phyloP scores from a whole-genome alignment of 2,329 filamentous ascomycete genomes.

The Fusarium anguioides region DNA sequence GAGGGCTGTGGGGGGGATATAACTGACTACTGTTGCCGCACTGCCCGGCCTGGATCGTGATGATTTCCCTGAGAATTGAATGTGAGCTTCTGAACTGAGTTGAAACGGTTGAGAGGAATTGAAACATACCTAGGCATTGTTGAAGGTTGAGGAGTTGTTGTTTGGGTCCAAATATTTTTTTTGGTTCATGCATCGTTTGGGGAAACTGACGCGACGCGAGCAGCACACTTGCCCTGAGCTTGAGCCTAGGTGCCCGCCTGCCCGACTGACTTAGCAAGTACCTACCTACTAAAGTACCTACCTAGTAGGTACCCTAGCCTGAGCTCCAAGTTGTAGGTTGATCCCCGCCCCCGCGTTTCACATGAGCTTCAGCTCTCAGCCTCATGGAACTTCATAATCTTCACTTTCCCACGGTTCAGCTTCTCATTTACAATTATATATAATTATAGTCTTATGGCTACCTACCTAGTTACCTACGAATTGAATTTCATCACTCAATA shows the following conservation, averaged over 20 bases:
- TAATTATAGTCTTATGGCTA: neutral
- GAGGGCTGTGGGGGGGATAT: conserved; percentile 5
- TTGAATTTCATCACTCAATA: conserved; percentile 10
- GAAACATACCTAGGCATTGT: conserved; percentile 43
- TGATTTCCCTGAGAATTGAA: conserved; percentile 81
- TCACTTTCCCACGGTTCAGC: neutral
- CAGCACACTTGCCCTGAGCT: too few species aligned
- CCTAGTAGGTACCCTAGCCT: conserved; percentile 12
- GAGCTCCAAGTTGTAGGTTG: neutral
- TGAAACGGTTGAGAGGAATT: neutral
- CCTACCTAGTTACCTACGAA: too few species aligned
- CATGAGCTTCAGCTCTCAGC: conserved; percentile 6
- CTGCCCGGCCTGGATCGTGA: conserved; percentile 98
- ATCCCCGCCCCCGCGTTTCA: conserved; percentile 38
- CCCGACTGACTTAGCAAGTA: too few species aligned
- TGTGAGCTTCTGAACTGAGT: conserved; percentile 7
- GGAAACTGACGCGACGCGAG: conserved; percentile 38
- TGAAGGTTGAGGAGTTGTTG: conserved; percentile 24
- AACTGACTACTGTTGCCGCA: conserved; percentile 98
- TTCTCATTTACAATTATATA: neutral
- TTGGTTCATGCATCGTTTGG: conserved; percentile 15
- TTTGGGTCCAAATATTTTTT: conserved; percentile 10
- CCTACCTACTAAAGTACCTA: too few species aligned
- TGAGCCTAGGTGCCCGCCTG: too few species aligned
- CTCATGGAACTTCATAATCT: neutral